Percentiles rank a stretch among this genome's conserved stretches.
Evolutionary conservation across 2,329 filamentous ascomycete genomes (phyloP).

Genomic region (Trichoderma sp.): DNA sequence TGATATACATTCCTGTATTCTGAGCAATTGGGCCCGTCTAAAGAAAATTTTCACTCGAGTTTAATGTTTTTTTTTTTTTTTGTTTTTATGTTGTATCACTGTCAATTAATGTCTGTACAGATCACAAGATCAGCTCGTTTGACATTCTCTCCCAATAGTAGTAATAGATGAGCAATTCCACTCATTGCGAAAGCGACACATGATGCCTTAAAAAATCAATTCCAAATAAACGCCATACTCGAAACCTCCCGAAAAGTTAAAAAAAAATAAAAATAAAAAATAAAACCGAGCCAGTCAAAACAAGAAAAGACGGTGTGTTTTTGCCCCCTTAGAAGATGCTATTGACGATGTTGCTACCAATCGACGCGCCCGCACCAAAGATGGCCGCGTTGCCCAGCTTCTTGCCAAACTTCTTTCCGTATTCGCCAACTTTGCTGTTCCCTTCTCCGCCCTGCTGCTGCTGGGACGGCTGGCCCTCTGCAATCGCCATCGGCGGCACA

Average conservation of each 20-base stretch:
- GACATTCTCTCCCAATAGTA: neutral
- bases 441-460: slow-evolving; percentile 37
- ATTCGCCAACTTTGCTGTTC: slow-evolving; percentile 62
- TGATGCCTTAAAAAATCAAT: neutral
- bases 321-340: slow-evolving; percentile 78
- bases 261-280: neutral
- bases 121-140: neutral
- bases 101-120: neutral
- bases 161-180: neutral
- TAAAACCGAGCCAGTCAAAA: neutral
- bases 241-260: neutral
- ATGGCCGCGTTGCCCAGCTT: slow-evolving; percentile 79
- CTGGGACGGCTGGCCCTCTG: slow-evolving; percentile 46
- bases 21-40: neutral
- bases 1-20: neutral
- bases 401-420: slow-evolving; percentile 94
- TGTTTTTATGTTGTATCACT: neutral
- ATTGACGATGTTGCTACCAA: slow-evolving; percentile 87
- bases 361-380: slow-evolving; percentile 88
- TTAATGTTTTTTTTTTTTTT: too few relatives aligned
- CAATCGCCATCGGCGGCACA: slow-evolving; percentile 72
- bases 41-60: neutral
- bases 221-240: neutral
- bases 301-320: neutral
- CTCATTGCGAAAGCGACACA: neutral